Evolutionary conservation across 139 green algal species (phyloP).

Genomic region (Deuterostichococcus epilithicus): DNA sequence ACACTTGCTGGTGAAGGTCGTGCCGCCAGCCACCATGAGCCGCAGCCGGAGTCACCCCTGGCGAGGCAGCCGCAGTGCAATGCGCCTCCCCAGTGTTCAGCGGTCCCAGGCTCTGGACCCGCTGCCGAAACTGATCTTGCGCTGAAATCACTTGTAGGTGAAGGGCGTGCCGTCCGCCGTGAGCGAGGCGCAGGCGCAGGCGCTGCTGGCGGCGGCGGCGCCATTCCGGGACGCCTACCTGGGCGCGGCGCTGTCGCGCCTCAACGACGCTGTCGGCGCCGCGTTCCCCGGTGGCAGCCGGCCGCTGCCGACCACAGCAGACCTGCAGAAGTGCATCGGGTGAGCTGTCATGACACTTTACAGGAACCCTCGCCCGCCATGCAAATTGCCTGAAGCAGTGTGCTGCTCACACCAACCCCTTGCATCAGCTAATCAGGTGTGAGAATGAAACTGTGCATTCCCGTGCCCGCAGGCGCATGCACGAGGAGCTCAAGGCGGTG

Average conservation of each 20-base stretch:
- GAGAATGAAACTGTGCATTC: background rate
- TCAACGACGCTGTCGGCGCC: constrained; percentile 65
- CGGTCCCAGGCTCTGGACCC: too few species aligned
- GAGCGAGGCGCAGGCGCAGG: constrained; percentile 36
- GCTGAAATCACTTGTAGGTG: constrained; percentile 1
- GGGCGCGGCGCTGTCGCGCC: constrained; percentile 47
- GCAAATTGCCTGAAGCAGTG: too few species aligned
- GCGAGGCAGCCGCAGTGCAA: too few species aligned
- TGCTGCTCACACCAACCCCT: background rate
- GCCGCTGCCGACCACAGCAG: constrained; percentile 57
- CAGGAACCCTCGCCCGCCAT: background rate
- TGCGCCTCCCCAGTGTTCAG: too few species aligned
- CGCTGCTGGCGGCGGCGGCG: constrained; percentile 50
- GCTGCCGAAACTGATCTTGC: too few species aligned
- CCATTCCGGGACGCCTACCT: constrained; percentile 80
- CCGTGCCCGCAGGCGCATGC: constrained; percentile 47
- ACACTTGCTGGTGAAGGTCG: too few species aligned
- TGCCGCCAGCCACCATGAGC: too few species aligned
- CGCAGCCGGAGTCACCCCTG: too few species aligned
- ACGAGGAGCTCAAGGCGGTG: constrained; percentile 77
- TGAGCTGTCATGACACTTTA: too few species aligned
- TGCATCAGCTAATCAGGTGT: background rate
- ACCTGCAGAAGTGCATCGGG: constrained; percentile 78
- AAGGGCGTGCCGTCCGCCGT: constrained; percentile 49
- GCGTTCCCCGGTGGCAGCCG: constrained; percentile 68